Evolutionary conservation across 768 basidiomycete genomes (phyloP).

Genomic region (Amanita inopinata): DNA sequence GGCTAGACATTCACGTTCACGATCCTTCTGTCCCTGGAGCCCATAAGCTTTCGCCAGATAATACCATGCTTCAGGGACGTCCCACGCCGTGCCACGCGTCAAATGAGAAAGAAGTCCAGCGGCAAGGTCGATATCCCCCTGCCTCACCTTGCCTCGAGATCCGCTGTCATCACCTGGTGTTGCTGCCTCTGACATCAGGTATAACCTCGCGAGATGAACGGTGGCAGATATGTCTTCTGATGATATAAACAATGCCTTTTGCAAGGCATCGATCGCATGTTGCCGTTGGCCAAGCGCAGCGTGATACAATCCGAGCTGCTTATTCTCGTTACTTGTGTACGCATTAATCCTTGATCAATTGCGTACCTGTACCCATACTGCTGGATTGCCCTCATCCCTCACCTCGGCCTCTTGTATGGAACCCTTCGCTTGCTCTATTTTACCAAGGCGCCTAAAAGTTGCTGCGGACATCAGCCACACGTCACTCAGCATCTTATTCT

Average conservation of each 20-base stretch:
- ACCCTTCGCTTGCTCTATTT: conserved; percentile 81
- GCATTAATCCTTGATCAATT: too few species aligned
- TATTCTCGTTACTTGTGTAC: too few species aligned
- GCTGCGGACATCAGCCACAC: conserved; percentile 94
- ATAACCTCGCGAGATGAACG: conserved; percentile 69
- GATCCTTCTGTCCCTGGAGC: conserved; percentile 58
- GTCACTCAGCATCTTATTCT: conserved; percentile 65
- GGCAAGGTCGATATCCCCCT: conserved; percentile 64
- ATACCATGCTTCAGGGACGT: conserved; percentile 93
- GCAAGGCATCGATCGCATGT: conserved; percentile 66
- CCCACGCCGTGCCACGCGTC: conserved; percentile 78
- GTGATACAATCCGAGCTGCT: conserved; percentile 71
- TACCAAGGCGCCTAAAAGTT: conserved; percentile 82
- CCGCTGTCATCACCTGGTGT: conserved; percentile 6
- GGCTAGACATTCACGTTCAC: conserved; percentile 65
- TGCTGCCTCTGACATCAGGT: conserved; percentile 37
- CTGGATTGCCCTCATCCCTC: conserved; percentile 74
- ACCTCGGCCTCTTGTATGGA: conserved; percentile 95
- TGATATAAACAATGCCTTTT: conserved; percentile 84
- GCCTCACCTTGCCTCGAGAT: conserved; percentile 13
- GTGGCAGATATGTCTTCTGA: conserved; percentile 71
- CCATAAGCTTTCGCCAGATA: conserved; percentile 77
- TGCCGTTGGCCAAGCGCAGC: conserved; percentile 45
- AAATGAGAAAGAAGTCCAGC: conserved; percentile 71
- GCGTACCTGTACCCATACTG: conserved; percentile 90